A percentile compares a stretch with the other conserved stretches of the same genome.
These are phyloP conservation scores for Colletotrichum sp. DNA, from an alignment of 2,329 filamentous ascomycete genomes.

Conservation along the genomic window DNA sequence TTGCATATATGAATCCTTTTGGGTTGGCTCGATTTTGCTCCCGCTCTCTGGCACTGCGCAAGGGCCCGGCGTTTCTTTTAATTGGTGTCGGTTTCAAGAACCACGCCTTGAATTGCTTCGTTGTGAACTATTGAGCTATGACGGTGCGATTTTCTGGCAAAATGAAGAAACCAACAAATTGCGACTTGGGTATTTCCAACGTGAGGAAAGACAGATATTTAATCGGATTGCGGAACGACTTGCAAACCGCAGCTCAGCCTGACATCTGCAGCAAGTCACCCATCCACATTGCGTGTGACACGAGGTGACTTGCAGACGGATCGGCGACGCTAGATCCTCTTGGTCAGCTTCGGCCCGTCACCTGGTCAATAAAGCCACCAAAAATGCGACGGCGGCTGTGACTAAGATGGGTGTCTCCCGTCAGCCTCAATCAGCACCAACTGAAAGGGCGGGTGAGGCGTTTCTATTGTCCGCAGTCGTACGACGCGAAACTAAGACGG, in stretches of 20 bases:
- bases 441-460: background rate
- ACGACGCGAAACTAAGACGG: background rate
- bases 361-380: background rate
- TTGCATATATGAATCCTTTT: background rate
- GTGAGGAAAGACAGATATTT: background rate
- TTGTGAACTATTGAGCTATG: background rate
- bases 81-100: background rate
- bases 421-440: background rate
- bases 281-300: background rate
- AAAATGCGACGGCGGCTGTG: background rate
- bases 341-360: background rate
- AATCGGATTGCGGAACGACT: background rate
- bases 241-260: background rate
- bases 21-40: background rate
- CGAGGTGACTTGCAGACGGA: background rate
- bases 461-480: background rate
- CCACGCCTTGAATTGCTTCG: background rate
- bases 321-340: slow-evolving; percentile 1
- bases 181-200: background rate
- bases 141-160: fast-evolving
- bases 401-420: background rate
- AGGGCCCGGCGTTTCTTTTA: fast-evolving
- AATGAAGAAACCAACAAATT: background rate
- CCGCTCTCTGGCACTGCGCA: background rate
- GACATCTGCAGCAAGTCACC: background rate